Base-by-base conservation (phyloP, 345 rosid species). In the Eucalyptus pauciflora region DNA sequence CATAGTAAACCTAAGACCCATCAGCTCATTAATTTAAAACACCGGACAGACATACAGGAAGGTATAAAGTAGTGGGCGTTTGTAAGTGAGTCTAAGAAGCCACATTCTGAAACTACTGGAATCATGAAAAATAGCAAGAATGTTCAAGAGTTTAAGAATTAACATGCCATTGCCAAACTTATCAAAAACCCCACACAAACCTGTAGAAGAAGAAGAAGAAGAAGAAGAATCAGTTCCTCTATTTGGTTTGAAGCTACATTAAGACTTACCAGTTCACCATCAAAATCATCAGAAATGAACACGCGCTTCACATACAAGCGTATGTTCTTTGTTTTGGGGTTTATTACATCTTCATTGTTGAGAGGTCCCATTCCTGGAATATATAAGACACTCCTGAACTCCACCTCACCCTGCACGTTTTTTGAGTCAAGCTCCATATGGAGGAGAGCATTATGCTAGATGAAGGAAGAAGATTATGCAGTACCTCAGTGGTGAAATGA, bases 261-360 rank as follows among this genome's bases (percentile, higher is more conserved):
- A 25, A 41, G 49, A 88, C 96, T 93, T 88, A 98, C 99, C 96
- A 98, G 94, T 92, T 98, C 99, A 90, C 99, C 99, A 92, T 98
- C 99, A 92, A 98, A 98, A 93, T 98, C 99, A 94, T 98, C 99
- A 33, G 99, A 98, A 92, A 98, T 98, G 91, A 98, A 98, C 81
- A 98, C 99, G 31, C 99, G 96, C 92, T 98, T 98, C 86, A 98
- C 99, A 89, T 96, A 94, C 90, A 97, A 88, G 6, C 99, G 95
- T 76, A 97, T 97, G 87, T 97, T 97, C 92, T 98, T 98, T 54
- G 99, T 95, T 89, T 98, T 98, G 6, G 99, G 97, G 89, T 96
- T 98, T 16, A 94, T 89, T 7, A 96, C 95, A 8, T 97, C 99
- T 91, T 98, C 99, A 31, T 96, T 97, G 94, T 96, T 96, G 49